phyloP scores from a whole-genome alignment of 1,284 basidiomycete species.

The Apiotrichum montevideense region DNA sequence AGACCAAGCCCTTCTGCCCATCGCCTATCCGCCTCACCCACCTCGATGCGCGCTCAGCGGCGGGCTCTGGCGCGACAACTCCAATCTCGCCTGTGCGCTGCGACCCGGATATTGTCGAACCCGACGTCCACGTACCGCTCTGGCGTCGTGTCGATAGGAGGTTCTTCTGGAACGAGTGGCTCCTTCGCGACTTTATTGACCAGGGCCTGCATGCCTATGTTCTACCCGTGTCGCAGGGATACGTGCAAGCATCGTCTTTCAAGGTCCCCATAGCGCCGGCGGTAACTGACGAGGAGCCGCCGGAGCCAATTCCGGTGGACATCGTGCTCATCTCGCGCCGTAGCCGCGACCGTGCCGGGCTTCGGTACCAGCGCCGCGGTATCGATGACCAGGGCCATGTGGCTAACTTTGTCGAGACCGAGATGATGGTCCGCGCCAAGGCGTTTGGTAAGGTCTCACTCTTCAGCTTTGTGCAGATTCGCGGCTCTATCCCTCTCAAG shows the following conservation, averaged over 20 bases:
- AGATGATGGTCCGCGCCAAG: constrained; percentile 62
- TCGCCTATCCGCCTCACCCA: background rate
- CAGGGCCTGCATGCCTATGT: constrained; percentile 65
- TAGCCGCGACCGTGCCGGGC: constrained; percentile 51
- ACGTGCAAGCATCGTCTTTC: constrained; percentile 66
- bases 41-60: too few species aligned
- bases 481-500: constrained; percentile 84
- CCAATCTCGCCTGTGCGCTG: background rate
- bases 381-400: constrained; percentile 52
- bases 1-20: constrained; percentile 18
- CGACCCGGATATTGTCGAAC: constrained; percentile 41
- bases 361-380: constrained; percentile 53
- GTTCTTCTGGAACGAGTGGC: constrained; percentile 53
- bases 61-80: too few species aligned
- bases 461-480: constrained; percentile 79
- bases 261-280: constrained; percentile 51
- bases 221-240: constrained; percentile 83
- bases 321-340: constrained; percentile 51
- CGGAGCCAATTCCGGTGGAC: constrained; percentile 39
- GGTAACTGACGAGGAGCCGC: constrained; percentile 12
- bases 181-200: constrained; percentile 41
- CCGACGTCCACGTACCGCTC: constrained; percentile 48
- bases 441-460: constrained; percentile 62
- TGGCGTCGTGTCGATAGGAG: constrained; percentile 50
- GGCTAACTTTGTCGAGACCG: constrained; percentile 57